Evolutionary conservation across 495 filamentous ascomycete species (phyloP).

Genomic region (Physcia stellaris): DNA sequence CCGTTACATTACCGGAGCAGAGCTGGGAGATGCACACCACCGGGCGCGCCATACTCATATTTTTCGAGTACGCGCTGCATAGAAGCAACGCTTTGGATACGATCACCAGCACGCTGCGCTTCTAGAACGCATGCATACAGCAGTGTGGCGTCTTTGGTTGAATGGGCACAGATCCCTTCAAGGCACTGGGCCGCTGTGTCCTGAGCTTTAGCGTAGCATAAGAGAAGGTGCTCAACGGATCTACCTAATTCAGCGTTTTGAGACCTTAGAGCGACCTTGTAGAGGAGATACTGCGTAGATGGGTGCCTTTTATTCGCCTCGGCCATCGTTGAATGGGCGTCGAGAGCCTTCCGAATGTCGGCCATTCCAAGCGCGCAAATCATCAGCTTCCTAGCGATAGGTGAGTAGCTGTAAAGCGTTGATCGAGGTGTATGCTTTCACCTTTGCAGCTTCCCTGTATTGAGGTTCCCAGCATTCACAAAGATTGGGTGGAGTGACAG

Average conservation of each 20-base stretch:
- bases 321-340: constrained; percentile 47
- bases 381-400: constrained; percentile 48
- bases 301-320: constrained; percentile 39
- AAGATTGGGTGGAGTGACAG: constrained; percentile 56
- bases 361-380: constrained; percentile 46
- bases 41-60: constrained; percentile 33
- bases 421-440: constrained; percentile 18
- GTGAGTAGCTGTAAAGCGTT: constrained; percentile 9
- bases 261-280: constrained; percentile 53
- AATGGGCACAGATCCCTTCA: constrained; percentile 31
- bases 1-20: constrained; percentile 36
- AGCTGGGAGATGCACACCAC: constrained; percentile 50
- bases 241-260: constrained; percentile 41
- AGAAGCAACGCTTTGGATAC: constrained; percentile 37
- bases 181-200: constrained; percentile 42
- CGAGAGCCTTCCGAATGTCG: constrained; percentile 35
- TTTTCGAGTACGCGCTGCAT: constrained; percentile 46
- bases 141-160: constrained; percentile 39
- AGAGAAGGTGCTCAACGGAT: too few species aligned
- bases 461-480: constrained; percentile 44
- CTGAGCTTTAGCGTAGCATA: too few species aligned
- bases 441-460: constrained; percentile 56
- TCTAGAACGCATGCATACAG: constrained; percentile 68
- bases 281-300: constrained; percentile 57
- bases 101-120: constrained; percentile 52